These are phyloP conservation scores for Erythrophleum fordii DNA, from an alignment of 306 rosid species.

Conservation along the genomic window DNA sequence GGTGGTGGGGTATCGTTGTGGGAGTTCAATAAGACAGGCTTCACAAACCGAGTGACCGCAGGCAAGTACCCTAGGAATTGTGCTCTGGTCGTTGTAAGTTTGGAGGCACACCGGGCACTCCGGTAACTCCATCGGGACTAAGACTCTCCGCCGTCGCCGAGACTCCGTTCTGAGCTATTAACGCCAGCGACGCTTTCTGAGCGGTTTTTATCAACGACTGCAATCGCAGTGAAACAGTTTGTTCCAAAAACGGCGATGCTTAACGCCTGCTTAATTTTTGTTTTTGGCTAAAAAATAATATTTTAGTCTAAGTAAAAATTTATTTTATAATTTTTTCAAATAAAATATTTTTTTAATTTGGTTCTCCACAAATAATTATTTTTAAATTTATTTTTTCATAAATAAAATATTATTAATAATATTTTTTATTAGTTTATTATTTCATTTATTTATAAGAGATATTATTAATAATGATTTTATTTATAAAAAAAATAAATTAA, in stretches of 20 bases:
- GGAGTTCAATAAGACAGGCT: constrained; percentile 65
- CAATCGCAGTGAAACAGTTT: not conserved
- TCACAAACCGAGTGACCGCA: constrained; percentile 85
- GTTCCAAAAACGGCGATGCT: no score
- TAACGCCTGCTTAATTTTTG: not conserved
- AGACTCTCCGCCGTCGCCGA: not conserved
- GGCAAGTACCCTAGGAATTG: constrained; percentile 73
- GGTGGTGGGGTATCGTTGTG: constrained; percentile 61
- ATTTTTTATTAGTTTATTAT: no score
- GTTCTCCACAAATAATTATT: no score
- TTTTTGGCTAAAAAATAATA: no score
- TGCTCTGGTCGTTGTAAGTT: constrained; percentile 59
- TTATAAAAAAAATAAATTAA: no score
- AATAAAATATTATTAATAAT: no score
- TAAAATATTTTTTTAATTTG: no score
- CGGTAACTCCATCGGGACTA: constrained; percentile 61
- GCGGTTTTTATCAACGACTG: constrained; percentile 7
- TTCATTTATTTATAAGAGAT: no score
- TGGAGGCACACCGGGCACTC: constrained; percentile 95
- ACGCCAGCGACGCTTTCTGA: not conserved
- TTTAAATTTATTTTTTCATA: no score
- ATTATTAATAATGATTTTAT: no score
- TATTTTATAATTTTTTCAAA: no score
- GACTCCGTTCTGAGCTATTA: not conserved
- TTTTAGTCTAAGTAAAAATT: no score